phyloP scores from a whole-genome alignment of 1,284 basidiomycete species.

The Pascua sp. region DNA sequence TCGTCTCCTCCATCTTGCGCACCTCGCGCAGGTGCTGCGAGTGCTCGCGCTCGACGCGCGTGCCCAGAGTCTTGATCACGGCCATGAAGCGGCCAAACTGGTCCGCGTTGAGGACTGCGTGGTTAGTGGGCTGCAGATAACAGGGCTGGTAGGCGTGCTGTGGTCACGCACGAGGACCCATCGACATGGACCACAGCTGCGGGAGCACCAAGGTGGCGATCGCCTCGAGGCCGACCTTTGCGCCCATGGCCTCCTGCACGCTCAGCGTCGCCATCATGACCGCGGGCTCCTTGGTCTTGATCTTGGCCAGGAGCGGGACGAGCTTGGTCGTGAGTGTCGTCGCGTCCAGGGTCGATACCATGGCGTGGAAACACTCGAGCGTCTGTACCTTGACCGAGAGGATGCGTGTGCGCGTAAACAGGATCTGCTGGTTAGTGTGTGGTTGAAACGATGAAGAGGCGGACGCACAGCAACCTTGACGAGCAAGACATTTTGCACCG shows the following conservation, averaged over 20 bases:
- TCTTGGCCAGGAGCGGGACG: conserved; percentile 87
- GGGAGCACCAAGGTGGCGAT: conserved; percentile 90
- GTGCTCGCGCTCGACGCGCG: conserved; percentile 49
- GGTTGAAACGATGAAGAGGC: background rate
- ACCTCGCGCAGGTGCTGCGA: conserved; percentile 48
- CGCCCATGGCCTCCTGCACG: conserved; percentile 94
- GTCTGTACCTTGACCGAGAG: conserved; percentile 85
- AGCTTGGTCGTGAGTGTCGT: conserved; percentile 88
- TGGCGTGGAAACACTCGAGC: conserved; percentile 77
- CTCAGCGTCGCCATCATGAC: conserved; percentile 92
- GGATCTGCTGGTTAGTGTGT: conserved; percentile 55
- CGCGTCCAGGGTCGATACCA: conserved; percentile 93
- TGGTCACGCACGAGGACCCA: conserved; percentile 71
- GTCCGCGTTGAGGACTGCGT: conserved; percentile 72
- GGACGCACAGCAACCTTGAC: conserved; percentile 76
- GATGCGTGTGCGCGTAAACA: conserved; percentile 84
- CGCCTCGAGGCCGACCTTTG: conserved; percentile 90
- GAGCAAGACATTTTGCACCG: conserved; percentile 79
- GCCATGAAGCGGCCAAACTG: conserved; percentile 90
- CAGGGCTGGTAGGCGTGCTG: conserved; percentile 2
- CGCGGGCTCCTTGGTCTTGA: conserved; percentile 89
- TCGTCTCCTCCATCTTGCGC: conserved; percentile 44
- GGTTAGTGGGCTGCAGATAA: background rate
- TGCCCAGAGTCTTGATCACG: conserved; percentile 47
- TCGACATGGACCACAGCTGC: conserved; percentile 93